These are phyloP conservation scores for Hymenoscyphus infarciens DNA, from an alignment of 2,329 filamentous ascomycete species.

Conservation along the genomic window DNA sequence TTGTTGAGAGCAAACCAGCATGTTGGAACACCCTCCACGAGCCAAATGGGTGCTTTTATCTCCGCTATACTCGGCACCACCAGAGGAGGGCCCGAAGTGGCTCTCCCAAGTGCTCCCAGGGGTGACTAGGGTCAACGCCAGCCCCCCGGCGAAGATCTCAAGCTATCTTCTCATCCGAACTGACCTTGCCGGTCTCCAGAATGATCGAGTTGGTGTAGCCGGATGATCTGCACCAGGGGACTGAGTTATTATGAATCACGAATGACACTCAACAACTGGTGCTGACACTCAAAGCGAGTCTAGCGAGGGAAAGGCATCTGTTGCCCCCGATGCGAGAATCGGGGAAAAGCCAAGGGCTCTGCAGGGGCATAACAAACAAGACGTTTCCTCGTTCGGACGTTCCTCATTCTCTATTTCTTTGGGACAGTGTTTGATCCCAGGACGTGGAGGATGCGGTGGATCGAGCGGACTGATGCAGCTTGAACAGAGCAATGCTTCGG, in stretches of 20 bases:
- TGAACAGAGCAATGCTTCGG: neutral
- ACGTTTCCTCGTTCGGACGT: neutral
- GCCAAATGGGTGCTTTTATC: constrained; percentile 16
- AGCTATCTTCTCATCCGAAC: constrained; percentile 32
- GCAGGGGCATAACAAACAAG: constrained; percentile 5
- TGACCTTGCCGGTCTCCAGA: constrained; percentile 14
- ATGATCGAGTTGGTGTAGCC: constrained; percentile 8
- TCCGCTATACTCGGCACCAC: neutral
- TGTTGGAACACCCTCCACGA: constrained; percentile 27
- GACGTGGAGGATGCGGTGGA: neutral
- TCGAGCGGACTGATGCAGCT: neutral
- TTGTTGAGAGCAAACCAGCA: constrained; percentile 33
- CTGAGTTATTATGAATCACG: constrained; percentile 30
- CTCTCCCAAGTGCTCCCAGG: constrained; percentile 12
- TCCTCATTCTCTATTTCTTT: constrained; percentile 4
- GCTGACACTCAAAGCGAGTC: constrained; percentile 7
- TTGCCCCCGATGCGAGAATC: constrained; percentile 5
- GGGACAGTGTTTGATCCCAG: constrained; percentile 1
- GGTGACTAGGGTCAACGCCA: neutral
- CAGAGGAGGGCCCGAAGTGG: constrained; percentile 11
- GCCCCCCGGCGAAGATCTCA: constrained; percentile 25
- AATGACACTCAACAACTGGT: constrained; percentile 23
- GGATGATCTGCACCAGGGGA: constrained; percentile 30
- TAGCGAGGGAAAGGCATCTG: neutral
- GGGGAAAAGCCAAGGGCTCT: neutral